Evolutionary conservation across 345 rosid species (phyloP).

Genomic region (Brassica incana): DNA sequence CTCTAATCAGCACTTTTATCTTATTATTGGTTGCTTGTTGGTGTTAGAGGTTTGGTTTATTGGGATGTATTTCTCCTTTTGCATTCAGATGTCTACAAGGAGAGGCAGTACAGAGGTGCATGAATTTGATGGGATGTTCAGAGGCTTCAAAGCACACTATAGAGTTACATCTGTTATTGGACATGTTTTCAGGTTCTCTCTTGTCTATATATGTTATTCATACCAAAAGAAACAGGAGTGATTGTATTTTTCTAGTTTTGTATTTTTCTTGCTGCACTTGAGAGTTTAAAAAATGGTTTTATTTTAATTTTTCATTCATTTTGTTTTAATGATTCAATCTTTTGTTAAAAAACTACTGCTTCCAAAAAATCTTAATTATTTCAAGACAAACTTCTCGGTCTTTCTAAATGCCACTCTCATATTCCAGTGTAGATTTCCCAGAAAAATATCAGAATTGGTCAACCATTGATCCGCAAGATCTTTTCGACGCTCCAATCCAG

Average conservation of each 20-base stretch:
- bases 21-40: not conserved
- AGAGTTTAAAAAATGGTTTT: constrained; percentile 10
- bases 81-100: constrained; percentile 69
- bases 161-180: constrained; percentile 91
- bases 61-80: not conserved
- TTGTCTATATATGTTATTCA: not conserved
- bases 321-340: not conserved
- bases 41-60: not conserved
- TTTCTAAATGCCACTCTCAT: constrained; percentile 28
- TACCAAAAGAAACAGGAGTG: not conserved
- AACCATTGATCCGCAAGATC: constrained; percentile 67
- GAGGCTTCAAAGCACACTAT: constrained; percentile 54
- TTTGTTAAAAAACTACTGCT: not conserved
- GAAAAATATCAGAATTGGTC: constrained; percentile 76
- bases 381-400: constrained; percentile 5
- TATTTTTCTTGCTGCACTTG: not conserved
- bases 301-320: not conserved
- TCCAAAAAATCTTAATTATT: not conserved
- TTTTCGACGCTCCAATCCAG: constrained; percentile 67
- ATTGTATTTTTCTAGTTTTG: not conserved
- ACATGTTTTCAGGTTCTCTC: constrained; percentile 86
- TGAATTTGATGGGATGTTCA: constrained; percentile 73
- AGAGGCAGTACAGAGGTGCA: constrained; percentile 86
- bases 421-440: constrained; percentile 91
- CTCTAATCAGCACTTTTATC: too few species aligned